A percentile compares a stretch with the other conserved stretches of the same genome.
phyloP scores from a whole-genome alignment of 192 early-diverging fungal species.

The Piromyces finnis region DNA sequence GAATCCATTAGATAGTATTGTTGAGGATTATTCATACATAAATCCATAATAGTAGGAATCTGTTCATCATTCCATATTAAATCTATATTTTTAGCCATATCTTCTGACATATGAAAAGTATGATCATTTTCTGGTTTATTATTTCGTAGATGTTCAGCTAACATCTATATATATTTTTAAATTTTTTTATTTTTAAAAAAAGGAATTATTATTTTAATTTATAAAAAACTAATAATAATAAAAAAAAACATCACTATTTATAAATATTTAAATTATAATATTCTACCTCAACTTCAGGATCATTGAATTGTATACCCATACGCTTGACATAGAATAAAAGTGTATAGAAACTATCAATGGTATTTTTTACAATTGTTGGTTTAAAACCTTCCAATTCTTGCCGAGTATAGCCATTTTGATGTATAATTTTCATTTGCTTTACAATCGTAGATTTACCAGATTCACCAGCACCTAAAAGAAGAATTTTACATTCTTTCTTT shows the following conservation, averaged over 20 bases:
- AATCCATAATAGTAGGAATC: constrained; percentile 40
- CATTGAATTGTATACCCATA: constrained; percentile 16
- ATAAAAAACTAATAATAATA: too few species aligned
- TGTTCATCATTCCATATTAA: constrained; percentile 53
- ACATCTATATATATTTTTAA: too few species aligned
- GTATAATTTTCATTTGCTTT: constrained; percentile 96
- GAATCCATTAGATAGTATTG: constrained; percentile 79
- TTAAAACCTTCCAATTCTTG: constrained; percentile 59
- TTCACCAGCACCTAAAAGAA: constrained; percentile 63
- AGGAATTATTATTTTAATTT: too few species aligned
- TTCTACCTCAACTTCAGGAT: constrained; percentile 29
- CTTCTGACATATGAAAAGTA: constrained; percentile 1
- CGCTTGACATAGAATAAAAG: constrained; percentile 17
- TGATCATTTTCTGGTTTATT: constrained; percentile 5
- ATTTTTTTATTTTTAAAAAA: too few species aligned
- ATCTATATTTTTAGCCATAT: constrained; percentile 25
- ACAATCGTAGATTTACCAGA: constrained; percentile 92
- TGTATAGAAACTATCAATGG: constrained; percentile 64
- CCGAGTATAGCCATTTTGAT: constrained; percentile 72
- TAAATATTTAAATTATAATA: too few species aligned
- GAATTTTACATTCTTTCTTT: constrained; percentile 50
- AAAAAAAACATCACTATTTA: too few species aligned
- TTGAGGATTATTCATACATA: constrained; percentile 33
- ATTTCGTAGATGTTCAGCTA: background rate
- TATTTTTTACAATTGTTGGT: constrained; percentile 69